Conservation (phyloP, 2,329 filamentous ascomycete species). For the Pseudogymnoascus sp. region DNA sequence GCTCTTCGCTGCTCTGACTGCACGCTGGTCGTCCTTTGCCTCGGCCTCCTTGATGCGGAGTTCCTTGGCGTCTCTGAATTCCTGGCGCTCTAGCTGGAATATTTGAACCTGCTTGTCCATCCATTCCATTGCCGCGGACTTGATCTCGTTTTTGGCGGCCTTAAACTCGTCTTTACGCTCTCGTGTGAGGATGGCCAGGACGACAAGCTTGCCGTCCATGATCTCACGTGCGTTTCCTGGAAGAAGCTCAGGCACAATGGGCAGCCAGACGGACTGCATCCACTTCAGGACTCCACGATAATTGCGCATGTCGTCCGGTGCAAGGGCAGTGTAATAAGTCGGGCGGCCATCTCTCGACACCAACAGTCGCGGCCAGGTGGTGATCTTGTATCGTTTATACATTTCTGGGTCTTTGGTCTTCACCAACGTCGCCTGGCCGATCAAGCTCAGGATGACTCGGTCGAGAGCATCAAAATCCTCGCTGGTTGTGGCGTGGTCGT, state of each 20-base stretch:
- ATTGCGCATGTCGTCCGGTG: conserved; percentile 88
- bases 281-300: conserved; percentile 71
- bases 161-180: conserved; percentile 72
- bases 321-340: conserved; percentile 80
- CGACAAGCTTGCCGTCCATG: conserved; percentile 92
- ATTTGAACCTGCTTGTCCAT: conserved; percentile 91
- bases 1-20: conserved; percentile 76
- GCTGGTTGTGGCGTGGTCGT: conserved; percentile 85
- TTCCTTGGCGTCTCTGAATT: conserved; percentile 89
- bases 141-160: conserved; percentile 77
- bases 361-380: conserved; percentile 88
- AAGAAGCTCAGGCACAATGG: conserved; percentile 88
- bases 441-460: conserved; percentile 74
- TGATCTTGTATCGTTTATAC: conserved; percentile 82
- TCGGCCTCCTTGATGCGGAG: conserved; percentile 93
- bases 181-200: conserved; percentile 78
- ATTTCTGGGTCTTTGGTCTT: conserved; percentile 77
- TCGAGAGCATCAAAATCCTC: conserved; percentile 90
- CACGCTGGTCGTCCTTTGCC: conserved; percentile 83
- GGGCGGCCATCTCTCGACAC: conserved; percentile 84
- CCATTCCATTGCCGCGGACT: conserved; percentile 93
- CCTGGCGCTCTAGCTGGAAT: conserved; percentile 88
- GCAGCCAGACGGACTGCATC: conserved; percentile 96
- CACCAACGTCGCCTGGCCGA: conserved; percentile 86
- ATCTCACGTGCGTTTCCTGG: conserved; percentile 87